Percentiles rank a stretch among this genome's conserved stretches.
Conservation (phyloP, 2,329 filamentous ascomycete species). For the Onygena corvina region DNA sequence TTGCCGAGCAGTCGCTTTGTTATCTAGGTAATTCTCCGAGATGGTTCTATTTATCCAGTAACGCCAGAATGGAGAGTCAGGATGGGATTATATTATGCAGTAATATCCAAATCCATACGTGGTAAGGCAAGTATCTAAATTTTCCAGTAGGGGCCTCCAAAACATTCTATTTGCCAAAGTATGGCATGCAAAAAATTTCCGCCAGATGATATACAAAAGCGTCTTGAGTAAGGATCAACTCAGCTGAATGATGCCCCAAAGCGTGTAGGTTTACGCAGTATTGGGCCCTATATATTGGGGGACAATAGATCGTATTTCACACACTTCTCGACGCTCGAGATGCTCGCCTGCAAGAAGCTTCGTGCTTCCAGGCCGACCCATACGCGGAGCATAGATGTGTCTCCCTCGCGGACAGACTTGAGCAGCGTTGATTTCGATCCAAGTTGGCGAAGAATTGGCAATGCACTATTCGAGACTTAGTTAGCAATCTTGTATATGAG, state of each 20-base stretch:
- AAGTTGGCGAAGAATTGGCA: constrained; percentile 81
- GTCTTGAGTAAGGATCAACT: no score
- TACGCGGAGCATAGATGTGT: constrained; percentile 75
- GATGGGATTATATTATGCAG: background rate
- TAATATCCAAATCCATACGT: no score
- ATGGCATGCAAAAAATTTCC: background rate
- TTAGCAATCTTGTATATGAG: no score
- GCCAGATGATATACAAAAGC: background rate
- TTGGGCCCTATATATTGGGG: constrained; percentile 64
- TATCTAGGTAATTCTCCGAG: background rate
- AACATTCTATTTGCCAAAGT: background rate
- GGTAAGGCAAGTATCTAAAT: no score
- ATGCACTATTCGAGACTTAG: constrained; percentile 46
- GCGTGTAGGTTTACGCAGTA: no score
- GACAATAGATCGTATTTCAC: constrained; percentile 84
- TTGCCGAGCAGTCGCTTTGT: background rate
- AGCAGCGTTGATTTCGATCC: constrained; percentile 48
- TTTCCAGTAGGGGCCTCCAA: no score
- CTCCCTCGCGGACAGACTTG: constrained; percentile 56
- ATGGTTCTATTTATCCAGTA: no score
- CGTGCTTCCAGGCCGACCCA: constrained; percentile 86
- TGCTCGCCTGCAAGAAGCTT: constrained; percentile 76
- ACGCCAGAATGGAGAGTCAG: background rate
- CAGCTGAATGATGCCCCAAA: no score
- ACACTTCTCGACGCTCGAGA: constrained; percentile 78